Evolutionary conservation across 208 protist species (phyloP), one percentile per base, ranked within the genome.

Genomic region (Trypanosoma theileri): DNA sequence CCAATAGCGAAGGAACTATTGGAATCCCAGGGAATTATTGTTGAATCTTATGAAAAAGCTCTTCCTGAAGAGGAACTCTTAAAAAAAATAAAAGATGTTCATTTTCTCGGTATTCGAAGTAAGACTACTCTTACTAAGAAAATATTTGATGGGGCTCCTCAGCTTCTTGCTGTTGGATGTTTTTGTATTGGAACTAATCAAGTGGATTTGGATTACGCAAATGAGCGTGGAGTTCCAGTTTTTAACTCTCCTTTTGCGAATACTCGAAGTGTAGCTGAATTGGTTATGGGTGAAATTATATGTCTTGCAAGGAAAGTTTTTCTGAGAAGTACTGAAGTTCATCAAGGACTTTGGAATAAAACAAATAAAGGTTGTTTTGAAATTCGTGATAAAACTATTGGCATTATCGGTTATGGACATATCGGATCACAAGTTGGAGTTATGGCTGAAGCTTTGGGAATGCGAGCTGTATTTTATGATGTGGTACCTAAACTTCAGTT

Each of bases 211-310:
- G 72, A 83, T 4, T 60, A 80, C 41, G 93, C 93, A 8, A 88
- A 87, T 51, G 68, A 73, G 22, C 68, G 59, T 17, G 94, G 93
- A 44, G 80, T 98, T 21, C 92, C 91, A 9, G 94, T 98, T 16
- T 98, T 98, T 71, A 98, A 98, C 66, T 97, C 93, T n/a, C 95
- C 95, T 3, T 98, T 97, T 80, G 85, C 89, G 22, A 98, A 98
- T 75, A 97, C 87, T 2, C 80, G 96, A 46, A 96, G 90, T 67
- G 94, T 98, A 44, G 94, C 96, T 0, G 96, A 98, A 73, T 80
- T 98, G 0, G 86, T 97, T 10, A 94, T 98, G 48, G 85, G 77
- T 14, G 84, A 98, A 45, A 91, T 98, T 45, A 97, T 98, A 59
- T 79, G 65, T 21, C 80, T 98, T 1, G 75, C 95, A 19, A 81